Evolutionary conservation across 257 asterid species (phyloP).

Genomic region (Nicotiana otophora): DNA sequence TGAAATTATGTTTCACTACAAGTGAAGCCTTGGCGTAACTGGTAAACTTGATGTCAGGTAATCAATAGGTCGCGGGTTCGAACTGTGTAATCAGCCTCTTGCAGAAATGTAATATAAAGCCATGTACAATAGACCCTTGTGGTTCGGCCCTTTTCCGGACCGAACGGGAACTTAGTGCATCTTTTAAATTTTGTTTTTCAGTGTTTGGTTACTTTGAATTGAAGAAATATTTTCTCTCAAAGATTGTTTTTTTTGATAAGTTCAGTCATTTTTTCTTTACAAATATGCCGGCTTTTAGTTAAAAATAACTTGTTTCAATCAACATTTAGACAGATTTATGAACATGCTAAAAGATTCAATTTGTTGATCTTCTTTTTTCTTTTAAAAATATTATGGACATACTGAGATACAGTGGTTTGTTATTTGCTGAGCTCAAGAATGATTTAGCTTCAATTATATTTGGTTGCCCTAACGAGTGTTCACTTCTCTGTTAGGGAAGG

Average conservation of each 20-base stretch:
- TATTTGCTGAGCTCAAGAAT: neutral
- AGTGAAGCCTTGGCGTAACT: too few species aligned
- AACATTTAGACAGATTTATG: neutral
- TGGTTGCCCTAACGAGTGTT: neutral
- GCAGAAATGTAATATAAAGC: too few species aligned
- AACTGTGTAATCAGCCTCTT: too few species aligned
- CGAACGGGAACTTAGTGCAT: too few species aligned
- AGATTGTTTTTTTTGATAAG: neutral
- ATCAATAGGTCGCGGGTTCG: too few species aligned
- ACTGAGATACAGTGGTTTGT: neutral
- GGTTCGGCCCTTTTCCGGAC: too few species aligned
- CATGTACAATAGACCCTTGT: too few species aligned
- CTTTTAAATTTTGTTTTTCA: neutral
- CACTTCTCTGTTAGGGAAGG: slow-evolving; percentile 59
- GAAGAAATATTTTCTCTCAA: too few species aligned
- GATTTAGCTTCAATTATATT: neutral
- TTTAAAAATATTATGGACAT: neutral
- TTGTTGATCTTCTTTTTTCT: neutral
- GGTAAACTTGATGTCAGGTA: too few species aligned
- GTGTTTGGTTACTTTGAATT: neutral
- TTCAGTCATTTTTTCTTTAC: neutral
- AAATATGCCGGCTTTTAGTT: neutral
- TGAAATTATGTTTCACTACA: neutral
- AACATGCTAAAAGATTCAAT: neutral
- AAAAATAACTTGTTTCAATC: neutral